phyloP scores from a whole-genome alignment of 805 yeast genomes.

The Schizosaccharomyces lindneri region DNA sequence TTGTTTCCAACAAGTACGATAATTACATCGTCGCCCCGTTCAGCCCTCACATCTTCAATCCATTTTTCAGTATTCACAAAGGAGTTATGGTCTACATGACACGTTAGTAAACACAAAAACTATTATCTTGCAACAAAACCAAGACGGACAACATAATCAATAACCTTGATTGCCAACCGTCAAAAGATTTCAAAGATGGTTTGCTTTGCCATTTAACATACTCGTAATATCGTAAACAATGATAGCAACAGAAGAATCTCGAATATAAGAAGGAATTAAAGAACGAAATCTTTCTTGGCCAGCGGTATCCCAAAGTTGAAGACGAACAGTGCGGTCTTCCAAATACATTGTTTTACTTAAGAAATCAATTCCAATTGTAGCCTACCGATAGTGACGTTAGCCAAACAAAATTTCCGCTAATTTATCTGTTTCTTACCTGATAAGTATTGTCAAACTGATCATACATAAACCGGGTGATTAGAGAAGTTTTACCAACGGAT shows the following conservation, averaged over 20 bases:
- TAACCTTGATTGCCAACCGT: too few species aligned
- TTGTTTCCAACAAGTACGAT: slow-evolving; percentile 83
- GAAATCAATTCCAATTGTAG: slow-evolving; percentile 92
- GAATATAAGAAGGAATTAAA: slow-evolving; percentile 78
- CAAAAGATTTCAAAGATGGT: too few species aligned
- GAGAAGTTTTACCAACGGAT: slow-evolving; percentile 82
- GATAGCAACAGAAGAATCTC: slow-evolving; percentile 94
- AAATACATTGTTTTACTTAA: slow-evolving; percentile 83
- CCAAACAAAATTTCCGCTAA: neutral
- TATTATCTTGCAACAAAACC: too few species aligned
- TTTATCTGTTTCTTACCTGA: slow-evolving; percentile 17
- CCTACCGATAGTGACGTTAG: slow-evolving; percentile 17
- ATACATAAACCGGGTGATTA: slow-evolving; percentile 92
- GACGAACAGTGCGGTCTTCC: slow-evolving; percentile 81
- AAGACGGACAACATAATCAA: too few species aligned
- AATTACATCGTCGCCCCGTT: slow-evolving; percentile 72
- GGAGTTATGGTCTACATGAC: slow-evolving; percentile 24
- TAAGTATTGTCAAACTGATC: slow-evolving; percentile 92
- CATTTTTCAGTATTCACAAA: slow-evolving; percentile 69
- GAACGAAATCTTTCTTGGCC: slow-evolving; percentile 93
- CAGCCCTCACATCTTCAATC: slow-evolving; percentile 81
- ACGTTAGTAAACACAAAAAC: neutral
- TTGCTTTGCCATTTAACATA: slow-evolving; percentile 12
- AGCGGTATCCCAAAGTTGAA: slow-evolving; percentile 88
- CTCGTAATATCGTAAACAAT: slow-evolving; percentile 84